Evolutionary conservation across 169 alveolate genomes (phyloP), one percentile per base, ranked within the genome.

Genomic region (Plasmodium yoelii): DNA sequence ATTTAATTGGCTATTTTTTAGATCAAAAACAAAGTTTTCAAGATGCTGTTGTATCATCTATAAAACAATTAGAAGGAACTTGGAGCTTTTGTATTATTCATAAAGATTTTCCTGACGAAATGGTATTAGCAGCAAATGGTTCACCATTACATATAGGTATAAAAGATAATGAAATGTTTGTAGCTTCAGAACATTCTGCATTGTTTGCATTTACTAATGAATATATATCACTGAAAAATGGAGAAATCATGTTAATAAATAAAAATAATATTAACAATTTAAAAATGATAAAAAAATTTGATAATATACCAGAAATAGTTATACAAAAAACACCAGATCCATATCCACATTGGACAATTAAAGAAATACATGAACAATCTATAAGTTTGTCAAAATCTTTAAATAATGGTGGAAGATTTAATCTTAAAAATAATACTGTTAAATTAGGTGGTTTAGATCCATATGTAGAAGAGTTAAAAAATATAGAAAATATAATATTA

Each of bases 151-250:
- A 97, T 18, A 94, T 98, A 22, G 99, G 98, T 22, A 77, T 93
- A 46, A 87, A 90, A n/a, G 95, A 95, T 7, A 94, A 94, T 39
- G 95, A 96, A 46, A 94, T 96, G 18, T 95, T 92, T 87, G 96
- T 98, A 0, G 99, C 99, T 3, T 94, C 98, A 19, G 99, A 98
- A 89, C 96, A 97, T 44, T 93, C 98, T 13, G 99, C 99, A 9
- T 96, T 98, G 73, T 95, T 96, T 73, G 92, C 96, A 74, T 95
- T 95, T 88, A 97, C 99, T 0, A 96, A 96, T 71, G 96, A 98
- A 55, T 98, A 95, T 73, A 94, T 98, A 10, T 95, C 95, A 24
- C 90, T 98, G 19, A 87, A 95, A 46, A 98, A 97, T 68, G 98
- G 98, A 2, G 99, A 96, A 82, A 93, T 97, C n/a, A 93, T 96